A percentile compares a stretch with the other conserved stretches of the same genome.
phyloP scores from a whole-genome alignment of 176 grass and related monocot species.

The Oryza meyeriana region DNA sequence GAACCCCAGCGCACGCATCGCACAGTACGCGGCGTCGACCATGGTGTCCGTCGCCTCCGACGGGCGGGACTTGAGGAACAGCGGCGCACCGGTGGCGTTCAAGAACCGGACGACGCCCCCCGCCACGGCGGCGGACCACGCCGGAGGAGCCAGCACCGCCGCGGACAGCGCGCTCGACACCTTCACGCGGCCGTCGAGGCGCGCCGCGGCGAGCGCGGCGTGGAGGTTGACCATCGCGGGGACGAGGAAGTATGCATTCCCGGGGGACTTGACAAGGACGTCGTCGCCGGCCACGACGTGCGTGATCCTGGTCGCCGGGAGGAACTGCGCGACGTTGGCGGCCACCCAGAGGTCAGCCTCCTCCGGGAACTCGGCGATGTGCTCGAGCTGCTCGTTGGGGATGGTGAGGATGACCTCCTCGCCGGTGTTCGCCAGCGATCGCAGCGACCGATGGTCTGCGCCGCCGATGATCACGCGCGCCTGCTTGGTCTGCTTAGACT shows the following conservation, averaged over 20 bases:
- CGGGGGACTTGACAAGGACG: background rate
- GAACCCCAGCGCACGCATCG: conserved; percentile 28
- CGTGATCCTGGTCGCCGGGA: conserved; percentile 33
- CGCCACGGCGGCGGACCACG: background rate
- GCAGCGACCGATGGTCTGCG: background rate
- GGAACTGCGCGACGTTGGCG: conserved; percentile 37
- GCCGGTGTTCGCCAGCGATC: conserved; percentile 15
- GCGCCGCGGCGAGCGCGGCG: conserved; percentile 20
- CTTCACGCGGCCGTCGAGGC: conserved; percentile 34
- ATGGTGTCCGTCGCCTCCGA: background rate
- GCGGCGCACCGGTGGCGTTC: conserved; percentile 12
- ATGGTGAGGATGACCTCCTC: conserved; percentile 34
- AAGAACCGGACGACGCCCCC: conserved; percentile 29
- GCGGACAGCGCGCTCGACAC: conserved; percentile 33
- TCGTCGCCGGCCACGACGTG: conserved; percentile 32
- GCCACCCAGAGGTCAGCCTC: conserved; percentile 42
- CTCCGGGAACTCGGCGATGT: conserved; percentile 40
- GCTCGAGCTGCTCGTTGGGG: conserved; percentile 39
- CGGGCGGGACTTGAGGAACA: conserved; percentile 28
- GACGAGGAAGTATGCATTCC: conserved; percentile 22
- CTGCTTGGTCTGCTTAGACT: conserved; percentile 42
- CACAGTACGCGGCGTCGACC: conserved; percentile 27
- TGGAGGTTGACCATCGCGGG: conserved; percentile 43
- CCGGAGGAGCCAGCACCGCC: background rate
- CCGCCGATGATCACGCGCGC: conserved; percentile 14